These are phyloP conservation scores for Primulina huaijiensis DNA, from an alignment of 257 asterid species.

Conservation along the genomic window DNA sequence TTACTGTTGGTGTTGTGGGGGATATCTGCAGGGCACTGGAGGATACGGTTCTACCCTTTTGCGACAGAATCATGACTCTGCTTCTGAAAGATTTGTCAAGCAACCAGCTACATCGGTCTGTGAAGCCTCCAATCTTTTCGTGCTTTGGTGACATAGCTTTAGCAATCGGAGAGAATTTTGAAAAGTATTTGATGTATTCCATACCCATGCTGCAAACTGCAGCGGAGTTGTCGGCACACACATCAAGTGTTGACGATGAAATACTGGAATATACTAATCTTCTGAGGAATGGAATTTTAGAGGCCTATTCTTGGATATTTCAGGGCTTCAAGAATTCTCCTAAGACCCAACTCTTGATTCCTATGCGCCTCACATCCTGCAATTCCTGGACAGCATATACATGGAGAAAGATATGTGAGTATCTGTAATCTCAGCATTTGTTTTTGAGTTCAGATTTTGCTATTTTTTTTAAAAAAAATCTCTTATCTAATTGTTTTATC, in stretches of 20 bases:
- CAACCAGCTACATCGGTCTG: conserved; percentile 80
- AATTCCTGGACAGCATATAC: conserved; percentile 75
- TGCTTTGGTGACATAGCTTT: conserved; percentile 87
- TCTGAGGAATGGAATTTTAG: conserved; percentile 70
- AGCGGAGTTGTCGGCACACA: conserved; percentile 71
- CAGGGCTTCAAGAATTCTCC: conserved; percentile 86
- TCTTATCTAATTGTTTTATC: background rate
- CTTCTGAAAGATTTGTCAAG: conserved; percentile 76
- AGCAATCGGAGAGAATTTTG: conserved; percentile 79
- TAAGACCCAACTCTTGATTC: conserved; percentile 66
- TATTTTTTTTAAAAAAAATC: background rate
- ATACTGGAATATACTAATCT: conserved; percentile 69
- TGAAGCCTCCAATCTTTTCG: conserved; percentile 83
- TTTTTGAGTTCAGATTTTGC: background rate
- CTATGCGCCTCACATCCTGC: conserved; percentile 79
- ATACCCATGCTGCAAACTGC: conserved; percentile 96
- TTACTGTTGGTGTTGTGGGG: conserved; percentile 88
- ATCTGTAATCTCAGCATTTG: conserved; percentile 9
- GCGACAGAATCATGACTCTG: conserved; percentile 86
- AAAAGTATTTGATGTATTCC: conserved; percentile 78
- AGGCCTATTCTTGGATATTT: conserved; percentile 86
- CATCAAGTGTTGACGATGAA: conserved; percentile 70
- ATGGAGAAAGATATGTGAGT: conserved; percentile 79
- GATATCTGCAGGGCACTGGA: conserved; percentile 87
- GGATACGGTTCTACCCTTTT: conserved; percentile 62